phyloP scores from a whole-genome alignment of 1,284 basidiomycete genomes.

The Puccinia triticina region DNA sequence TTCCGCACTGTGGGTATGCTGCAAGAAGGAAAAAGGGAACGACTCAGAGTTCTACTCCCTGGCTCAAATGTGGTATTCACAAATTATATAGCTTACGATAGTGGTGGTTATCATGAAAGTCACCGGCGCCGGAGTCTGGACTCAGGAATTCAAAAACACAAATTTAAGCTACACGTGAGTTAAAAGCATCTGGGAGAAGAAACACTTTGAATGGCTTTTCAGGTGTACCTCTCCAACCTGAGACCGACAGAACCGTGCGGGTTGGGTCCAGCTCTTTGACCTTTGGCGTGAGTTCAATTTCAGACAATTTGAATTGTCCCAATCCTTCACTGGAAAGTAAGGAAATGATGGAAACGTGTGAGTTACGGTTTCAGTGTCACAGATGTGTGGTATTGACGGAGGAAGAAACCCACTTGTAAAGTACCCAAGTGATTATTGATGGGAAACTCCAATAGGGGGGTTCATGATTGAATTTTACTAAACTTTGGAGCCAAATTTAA shows the following conservation, averaged over 20 bases:
- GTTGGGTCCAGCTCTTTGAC: constrained; percentile 30
- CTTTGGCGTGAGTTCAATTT: constrained; percentile 24
- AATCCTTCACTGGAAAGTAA: constrained; percentile 38
- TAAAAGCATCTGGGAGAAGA: not conserved
- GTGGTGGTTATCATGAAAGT: constrained; percentile 46
- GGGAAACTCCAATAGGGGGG: constrained; percentile 45
- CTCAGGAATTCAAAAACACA: not conserved
- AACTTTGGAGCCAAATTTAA: no score
- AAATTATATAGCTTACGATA: constrained; percentile 33
- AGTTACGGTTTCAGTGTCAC: not conserved
- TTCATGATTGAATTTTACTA: no score
- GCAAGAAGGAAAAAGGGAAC: not conserved
- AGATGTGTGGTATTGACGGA: not conserved
- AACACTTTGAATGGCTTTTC: not conserved
- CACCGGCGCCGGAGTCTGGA: constrained; percentile 36
- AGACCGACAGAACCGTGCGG: constrained; percentile 28
- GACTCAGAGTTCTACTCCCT: not conserved
- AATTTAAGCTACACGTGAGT: not conserved
- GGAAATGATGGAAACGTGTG: not conserved
- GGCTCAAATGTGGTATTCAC: not conserved
- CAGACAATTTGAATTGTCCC: constrained; percentile 27
- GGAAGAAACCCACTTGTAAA: constrained; percentile 41
- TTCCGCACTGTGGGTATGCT: constrained; percentile 47
- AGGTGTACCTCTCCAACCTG: constrained; percentile 37
- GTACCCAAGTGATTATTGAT: constrained; percentile 40